These are phyloP conservation scores for Blastobotrys petasosporus DNA, from an alignment of 1,139 yeast genomes.

Conservation along the genomic window DNA sequence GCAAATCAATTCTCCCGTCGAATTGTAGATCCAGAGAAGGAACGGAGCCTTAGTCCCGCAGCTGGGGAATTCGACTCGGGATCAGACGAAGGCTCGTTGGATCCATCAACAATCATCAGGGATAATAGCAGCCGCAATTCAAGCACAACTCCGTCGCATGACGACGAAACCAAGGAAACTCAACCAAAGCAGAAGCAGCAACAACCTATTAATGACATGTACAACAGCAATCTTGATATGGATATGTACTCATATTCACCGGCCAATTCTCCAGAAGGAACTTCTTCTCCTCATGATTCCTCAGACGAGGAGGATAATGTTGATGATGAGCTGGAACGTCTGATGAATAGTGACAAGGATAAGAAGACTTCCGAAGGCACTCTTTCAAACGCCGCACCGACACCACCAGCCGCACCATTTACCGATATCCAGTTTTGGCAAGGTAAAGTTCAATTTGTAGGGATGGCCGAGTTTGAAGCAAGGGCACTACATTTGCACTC, in stretches of 20 bases:
- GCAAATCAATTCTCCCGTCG: too few relatives aligned
- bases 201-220: slow-evolving; percentile 3
- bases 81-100: too few relatives aligned
- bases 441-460: slow-evolving; percentile 53
- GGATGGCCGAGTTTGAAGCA: slow-evolving; percentile 46
- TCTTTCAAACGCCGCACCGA: neutral
- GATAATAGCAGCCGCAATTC: too few relatives aligned
- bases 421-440: slow-evolving; percentile 40
- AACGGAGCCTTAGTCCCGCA: too few relatives aligned
- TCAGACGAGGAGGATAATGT: slow-evolving; percentile 17
- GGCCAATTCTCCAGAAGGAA: slow-evolving; percentile 18
- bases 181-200: slow-evolving; percentile 6
- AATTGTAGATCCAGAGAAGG: too few relatives aligned
- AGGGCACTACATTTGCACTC: slow-evolving; percentile 42
- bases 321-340: slow-evolving; percentile 35
- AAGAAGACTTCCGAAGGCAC: slow-evolving; percentile 3
- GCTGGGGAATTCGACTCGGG: too few relatives aligned
- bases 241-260: slow-evolving; percentile 24
- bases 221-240: slow-evolving; percentile 13
- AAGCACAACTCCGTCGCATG: too few relatives aligned
- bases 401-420: slow-evolving; percentile 1
- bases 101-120: too few relatives aligned
- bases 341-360: slow-evolving; percentile 27
- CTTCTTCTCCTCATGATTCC: neutral
- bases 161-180: neutral